phyloP scores from a whole-genome alignment of 352 stramenopile genomes.

The Peronosclerospora sorghi region DNA sequence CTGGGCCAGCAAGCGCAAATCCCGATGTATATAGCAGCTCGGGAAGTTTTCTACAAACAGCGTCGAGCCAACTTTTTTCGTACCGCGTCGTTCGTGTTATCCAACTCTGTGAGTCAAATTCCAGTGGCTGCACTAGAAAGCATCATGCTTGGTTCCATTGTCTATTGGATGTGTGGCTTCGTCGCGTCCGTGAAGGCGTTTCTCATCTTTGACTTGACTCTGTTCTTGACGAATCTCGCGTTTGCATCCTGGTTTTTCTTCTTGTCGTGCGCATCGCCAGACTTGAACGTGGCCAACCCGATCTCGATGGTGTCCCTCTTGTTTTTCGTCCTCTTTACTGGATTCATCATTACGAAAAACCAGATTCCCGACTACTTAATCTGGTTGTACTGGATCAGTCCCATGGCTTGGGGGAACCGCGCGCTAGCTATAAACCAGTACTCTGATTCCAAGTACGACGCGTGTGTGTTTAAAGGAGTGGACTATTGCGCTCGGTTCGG shows the following conservation, averaged over 20 bases:
- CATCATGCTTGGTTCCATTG: slow-evolving; percentile 59
- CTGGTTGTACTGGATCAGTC: slow-evolving; percentile 20
- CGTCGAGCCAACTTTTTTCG: slow-evolving; percentile 67
- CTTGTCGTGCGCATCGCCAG: slow-evolving; percentile 4
- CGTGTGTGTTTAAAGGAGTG: slow-evolving; percentile 6
- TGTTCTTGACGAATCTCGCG: slow-evolving; percentile 27
- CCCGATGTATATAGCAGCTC: slow-evolving; percentile 44
- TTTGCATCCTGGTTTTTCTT: slow-evolving; percentile 15
- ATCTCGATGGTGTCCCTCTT: slow-evolving; percentile 11
- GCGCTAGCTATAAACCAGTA: slow-evolving; percentile 19
- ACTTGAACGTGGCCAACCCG: slow-evolving; percentile 15
- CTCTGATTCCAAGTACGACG: slow-evolving; percentile 8
- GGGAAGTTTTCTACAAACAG: slow-evolving; percentile 72
- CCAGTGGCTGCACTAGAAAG: slow-evolving; percentile 33
- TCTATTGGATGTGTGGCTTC: slow-evolving; percentile 78
- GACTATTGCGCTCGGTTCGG: slow-evolving; percentile 9
- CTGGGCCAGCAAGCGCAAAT: slow-evolving; percentile 54
- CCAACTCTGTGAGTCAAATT: slow-evolving; percentile 19
- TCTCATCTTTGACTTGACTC: slow-evolving; percentile 25
- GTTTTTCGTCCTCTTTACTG: slow-evolving; percentile 14
- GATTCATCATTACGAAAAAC: slow-evolving; percentile 15
- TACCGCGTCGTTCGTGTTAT: slow-evolving; percentile 50
- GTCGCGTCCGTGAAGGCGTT: slow-evolving; percentile 10
- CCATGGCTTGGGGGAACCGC: slow-evolving; percentile 9
- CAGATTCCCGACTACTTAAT: slow-evolving; percentile 21